Percentiles rank a stretch among this genome's conserved stretches.
These are phyloP conservation scores for Pleurotus giganteus DNA, from an alignment of 768 basidiomycete genomes.

Conservation along the genomic window DNA sequence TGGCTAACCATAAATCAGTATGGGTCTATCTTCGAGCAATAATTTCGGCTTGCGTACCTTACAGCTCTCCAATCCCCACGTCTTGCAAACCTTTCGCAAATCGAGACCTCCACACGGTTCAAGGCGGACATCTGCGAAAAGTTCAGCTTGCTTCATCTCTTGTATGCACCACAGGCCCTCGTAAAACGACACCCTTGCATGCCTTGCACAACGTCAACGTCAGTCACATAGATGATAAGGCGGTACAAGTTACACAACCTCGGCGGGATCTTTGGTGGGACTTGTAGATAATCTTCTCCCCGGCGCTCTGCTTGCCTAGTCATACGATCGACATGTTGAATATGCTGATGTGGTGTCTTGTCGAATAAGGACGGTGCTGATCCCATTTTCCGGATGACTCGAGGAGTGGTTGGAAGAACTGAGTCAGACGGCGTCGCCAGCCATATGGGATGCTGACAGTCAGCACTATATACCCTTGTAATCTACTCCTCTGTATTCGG, in stretches of 20 bases:
- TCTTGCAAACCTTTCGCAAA: background rate
- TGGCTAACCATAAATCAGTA: background rate
- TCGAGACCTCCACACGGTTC: conserved; percentile 5
- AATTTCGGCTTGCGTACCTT: background rate
- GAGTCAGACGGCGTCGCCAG: background rate
- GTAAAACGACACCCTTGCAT: conserved; percentile 1
- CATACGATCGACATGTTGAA: background rate
- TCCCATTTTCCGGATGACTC: background rate
- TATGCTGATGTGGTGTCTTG: background rate
- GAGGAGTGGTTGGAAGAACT: background rate
- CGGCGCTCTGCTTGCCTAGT: background rate
- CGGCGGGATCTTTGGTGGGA: background rate
- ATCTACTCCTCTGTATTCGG: too few relatives aligned
- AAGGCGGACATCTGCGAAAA: background rate
- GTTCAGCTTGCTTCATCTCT: background rate
- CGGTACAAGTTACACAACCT: background rate
- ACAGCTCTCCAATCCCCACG: conserved; percentile 3
- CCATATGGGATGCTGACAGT: background rate
- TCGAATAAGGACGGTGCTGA: background rate
- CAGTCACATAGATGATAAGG: background rate
- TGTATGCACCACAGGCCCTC: background rate
- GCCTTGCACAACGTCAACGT: background rate
- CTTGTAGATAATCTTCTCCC: background rate
- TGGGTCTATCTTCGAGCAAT: background rate
- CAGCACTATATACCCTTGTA: background rate